phyloP scores from a whole-genome alignment of 1,139 yeast species.

The Nematodospora anomalae region DNA sequence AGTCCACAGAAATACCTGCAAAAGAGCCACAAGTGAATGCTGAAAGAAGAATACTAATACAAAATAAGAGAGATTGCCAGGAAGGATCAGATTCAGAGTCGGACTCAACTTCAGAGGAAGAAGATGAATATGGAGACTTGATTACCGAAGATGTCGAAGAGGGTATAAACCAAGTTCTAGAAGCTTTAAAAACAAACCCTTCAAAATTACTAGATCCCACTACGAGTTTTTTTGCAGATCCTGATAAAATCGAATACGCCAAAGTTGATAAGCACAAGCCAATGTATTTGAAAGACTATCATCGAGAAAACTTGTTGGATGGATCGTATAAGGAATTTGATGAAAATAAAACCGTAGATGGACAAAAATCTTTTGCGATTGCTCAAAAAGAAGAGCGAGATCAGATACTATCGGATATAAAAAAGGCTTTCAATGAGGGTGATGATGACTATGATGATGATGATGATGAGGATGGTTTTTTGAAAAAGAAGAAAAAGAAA shows the following conservation, averaged over 20 bases:
- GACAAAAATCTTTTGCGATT: constrained; percentile 68
- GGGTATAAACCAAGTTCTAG: constrained; percentile 72
- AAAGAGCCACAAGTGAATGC: constrained; percentile 1
- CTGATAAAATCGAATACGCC: constrained; percentile 38
- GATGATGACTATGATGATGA: constrained; percentile 44
- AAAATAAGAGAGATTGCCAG: not conserved
- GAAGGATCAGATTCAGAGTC: constrained; percentile 17
- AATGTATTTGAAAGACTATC: constrained; percentile 87
- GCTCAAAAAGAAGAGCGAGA: constrained; percentile 75
- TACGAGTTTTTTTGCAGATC: constrained; percentile 69
- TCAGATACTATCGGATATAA: constrained; percentile 72
- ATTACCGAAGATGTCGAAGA: constrained; percentile 82
- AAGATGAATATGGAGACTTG: constrained; percentile 89
- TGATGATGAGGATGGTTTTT: constrained; percentile 47
- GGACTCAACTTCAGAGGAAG: constrained; percentile 58
- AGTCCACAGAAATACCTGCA: constrained; percentile 22
- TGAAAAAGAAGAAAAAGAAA: constrained; percentile 51
- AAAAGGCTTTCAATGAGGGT: constrained; percentile 57
- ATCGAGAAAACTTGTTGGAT: constrained; percentile 72
- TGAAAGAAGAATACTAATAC: constrained; percentile 19
- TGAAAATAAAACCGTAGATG: constrained; percentile 48
- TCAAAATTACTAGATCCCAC: constrained; percentile 61
- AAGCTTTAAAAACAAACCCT: constrained; percentile 69
- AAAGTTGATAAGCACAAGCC: constrained; percentile 59
- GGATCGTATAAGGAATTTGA: constrained; percentile 59